Base-by-base conservation (phyloP, 495 filamentous ascomycete genomes). In the Platismatia glauca region DNA sequence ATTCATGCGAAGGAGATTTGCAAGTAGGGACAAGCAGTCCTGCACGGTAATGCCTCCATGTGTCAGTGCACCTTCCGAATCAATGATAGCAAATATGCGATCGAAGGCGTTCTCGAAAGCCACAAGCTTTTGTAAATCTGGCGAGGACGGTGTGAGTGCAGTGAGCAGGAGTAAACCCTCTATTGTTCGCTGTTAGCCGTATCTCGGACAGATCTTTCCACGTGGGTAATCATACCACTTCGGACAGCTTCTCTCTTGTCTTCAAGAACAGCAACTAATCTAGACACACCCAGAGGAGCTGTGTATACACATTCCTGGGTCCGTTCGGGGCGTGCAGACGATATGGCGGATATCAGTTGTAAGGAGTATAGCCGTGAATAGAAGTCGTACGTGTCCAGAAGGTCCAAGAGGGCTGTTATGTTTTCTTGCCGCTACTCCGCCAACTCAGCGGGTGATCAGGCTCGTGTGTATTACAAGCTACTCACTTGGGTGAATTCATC, bases 31-130 rank as follows among this genome's bases (percentile, higher is more conserved):
- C n/a, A 98, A 79, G 67, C 94, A 96, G 73, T 98, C 92, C 73
- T 96, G 92, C 18, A 96, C 88, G 33, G 90, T 82, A 58, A 92
- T 89, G n/a, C 89, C 91, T 24, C 95, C 95, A 67, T 90, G 84
- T 9, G 81, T 85, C 60, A 98, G 75, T 13, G 85, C 86, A 1
- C 95, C 94, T 72, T 98, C 94, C 0, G 79, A 75, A 62, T 86
- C 80, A 50, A 97, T 90, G 38, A 97, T 84, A 22, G 75, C 78
- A 71, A 97, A 96, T 27, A 95, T 78, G 31, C 86, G 82, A 44
- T 93, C 91, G 67, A 97, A 97, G 0, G 90, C 88, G 76, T 92
- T 93, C 66, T 96, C 90, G 64, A 96, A 97, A 0, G 91, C 91
- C 29, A 98, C 89, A 11, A 96, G 81, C 71, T 97, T 97, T 67